Evolutionary conservation across 108 stramenopile genomes (phyloP).

Genomic region (Nannochloropsis gaditana): DNA sequence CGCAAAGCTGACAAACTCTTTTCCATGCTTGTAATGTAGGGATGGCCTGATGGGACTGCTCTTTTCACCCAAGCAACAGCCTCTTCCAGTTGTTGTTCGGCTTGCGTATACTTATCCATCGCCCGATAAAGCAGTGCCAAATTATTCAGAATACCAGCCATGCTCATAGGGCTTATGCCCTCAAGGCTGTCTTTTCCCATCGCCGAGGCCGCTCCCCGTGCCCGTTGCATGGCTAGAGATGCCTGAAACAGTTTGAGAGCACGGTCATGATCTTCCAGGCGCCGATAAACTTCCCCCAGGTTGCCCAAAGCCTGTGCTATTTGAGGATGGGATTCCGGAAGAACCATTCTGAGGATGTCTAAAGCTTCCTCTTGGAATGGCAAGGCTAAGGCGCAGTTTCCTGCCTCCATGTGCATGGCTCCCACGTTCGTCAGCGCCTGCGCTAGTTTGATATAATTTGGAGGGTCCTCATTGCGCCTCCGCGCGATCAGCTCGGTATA

Average conservation of each 20-base stretch:
- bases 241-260: neutral
- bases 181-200: neutral
- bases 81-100: neutral
- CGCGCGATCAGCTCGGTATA: constrained; percentile 12
- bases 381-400: neutral
- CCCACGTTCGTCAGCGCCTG: neutral
- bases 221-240: neutral
- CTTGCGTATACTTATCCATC: neutral
- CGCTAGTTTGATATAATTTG: neutral
- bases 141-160: neutral
- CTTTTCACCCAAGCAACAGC: neutral
- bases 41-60: neutral
- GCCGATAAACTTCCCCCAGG: neutral
- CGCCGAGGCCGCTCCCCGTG: neutral
- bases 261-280: neutral
- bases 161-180: constrained; percentile 3
- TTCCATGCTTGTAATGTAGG: neutral
- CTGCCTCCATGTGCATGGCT: constrained; percentile 2
- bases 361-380: neutral
- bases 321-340: neutral
- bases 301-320: neutral
- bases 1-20: neutral
- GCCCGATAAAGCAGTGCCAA: constrained; percentile 8
- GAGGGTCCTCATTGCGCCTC: neutral
- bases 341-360: neutral